Evolutionary conservation across 305 asterid genomes (phyloP).

Genomic region (Solanum hybrid): DNA sequence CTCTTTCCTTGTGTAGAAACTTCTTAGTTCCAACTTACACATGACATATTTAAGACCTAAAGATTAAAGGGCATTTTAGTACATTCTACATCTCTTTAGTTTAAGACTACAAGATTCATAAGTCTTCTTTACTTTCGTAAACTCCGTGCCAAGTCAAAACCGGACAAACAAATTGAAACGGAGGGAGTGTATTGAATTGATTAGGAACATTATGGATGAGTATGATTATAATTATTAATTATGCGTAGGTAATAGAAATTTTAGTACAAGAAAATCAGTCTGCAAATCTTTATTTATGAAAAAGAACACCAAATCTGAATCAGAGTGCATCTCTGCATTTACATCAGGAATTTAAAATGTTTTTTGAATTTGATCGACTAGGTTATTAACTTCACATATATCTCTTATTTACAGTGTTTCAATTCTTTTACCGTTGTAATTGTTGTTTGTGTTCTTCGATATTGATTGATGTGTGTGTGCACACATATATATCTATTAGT

Average conservation of each 20-base stretch:
- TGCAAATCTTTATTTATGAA: background rate
- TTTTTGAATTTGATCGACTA: background rate
- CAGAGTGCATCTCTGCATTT: background rate
- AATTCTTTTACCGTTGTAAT: background rate
- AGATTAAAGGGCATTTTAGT: background rate
- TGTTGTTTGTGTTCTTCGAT: background rate
- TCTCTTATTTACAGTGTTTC: background rate
- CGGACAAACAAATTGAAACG: background rate
- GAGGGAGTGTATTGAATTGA: background rate
- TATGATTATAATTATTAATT: background rate
- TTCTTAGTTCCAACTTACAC: background rate
- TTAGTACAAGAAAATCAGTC: background rate
- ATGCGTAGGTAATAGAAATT: background rate
- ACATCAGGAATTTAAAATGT: background rate
- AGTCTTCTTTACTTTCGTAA: background rate
- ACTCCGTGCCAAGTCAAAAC: background rate
- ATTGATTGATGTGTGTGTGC: background rate
- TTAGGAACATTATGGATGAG: background rate
- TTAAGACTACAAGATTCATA: background rate
- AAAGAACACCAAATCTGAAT: background rate
- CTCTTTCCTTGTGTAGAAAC: background rate
- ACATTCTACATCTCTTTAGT: background rate
- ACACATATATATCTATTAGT: background rate
- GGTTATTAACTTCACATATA: background rate
- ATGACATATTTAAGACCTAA: background rate